Evolutionary conservation across 176 grass and related monocot species (phyloP).

Genomic region (Triticum timopheevii): DNA sequence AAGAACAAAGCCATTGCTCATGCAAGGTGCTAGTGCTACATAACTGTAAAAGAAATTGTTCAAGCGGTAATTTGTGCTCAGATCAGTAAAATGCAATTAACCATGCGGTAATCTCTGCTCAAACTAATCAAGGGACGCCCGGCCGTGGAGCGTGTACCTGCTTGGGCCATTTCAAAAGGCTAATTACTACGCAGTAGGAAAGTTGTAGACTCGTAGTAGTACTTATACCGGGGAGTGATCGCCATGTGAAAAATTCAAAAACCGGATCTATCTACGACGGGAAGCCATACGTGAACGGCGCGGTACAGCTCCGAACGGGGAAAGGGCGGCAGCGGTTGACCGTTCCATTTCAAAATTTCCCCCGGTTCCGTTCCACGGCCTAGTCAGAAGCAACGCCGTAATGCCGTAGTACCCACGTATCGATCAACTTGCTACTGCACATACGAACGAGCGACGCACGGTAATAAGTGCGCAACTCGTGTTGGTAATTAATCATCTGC

Average conservation of each 20-base stretch:
- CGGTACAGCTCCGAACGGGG: not conserved
- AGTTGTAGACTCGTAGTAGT: not conserved
- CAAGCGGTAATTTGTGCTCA: not conserved
- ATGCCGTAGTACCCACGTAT: not conserved
- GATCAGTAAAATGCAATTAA: not conserved
- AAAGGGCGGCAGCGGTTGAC: not conserved
- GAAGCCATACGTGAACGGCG: not conserved
- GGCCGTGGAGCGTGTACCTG: not conserved
- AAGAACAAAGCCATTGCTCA: not conserved
- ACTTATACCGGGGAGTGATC: not conserved
- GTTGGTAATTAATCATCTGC: not conserved
- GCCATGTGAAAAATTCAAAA: constrained; percentile 4
- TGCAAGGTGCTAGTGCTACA: not conserved
- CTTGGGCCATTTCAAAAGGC: not conserved
- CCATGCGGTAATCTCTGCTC: no score
- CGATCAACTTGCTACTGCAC: not conserved
- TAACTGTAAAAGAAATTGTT: not conserved
- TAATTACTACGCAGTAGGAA: not conserved
- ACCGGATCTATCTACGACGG: not conserved
- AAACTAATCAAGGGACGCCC: no score
- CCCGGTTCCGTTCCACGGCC: not conserved
- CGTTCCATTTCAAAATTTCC: not conserved
- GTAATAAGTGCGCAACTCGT: not conserved
- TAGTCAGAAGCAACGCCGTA: not conserved
- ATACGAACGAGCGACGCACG: not conserved